phyloP scores from a whole-genome alignment of 495 filamentous ascomycete species.

The Stereocaulon alpinum region DNA sequence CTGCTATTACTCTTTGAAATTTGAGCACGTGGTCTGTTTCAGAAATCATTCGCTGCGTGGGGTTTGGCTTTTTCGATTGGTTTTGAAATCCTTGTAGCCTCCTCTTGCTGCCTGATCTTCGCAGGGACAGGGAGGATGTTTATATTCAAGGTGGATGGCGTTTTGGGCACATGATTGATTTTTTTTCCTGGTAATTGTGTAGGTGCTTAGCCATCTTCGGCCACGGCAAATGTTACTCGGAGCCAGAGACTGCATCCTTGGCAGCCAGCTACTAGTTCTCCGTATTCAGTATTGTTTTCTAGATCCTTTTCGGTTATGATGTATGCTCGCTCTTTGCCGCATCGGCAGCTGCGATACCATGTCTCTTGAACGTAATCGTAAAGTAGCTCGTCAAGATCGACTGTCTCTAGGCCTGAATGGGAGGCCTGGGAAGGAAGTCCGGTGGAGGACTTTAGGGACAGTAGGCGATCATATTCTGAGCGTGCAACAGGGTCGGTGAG shows the following conservation, averaged over 20 bases:
- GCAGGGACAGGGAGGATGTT: neutral
- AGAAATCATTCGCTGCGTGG: neutral
- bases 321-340: constrained; percentile 68
- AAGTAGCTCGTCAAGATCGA: constrained; percentile 73
- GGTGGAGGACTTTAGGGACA: neutral
- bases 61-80: neutral
- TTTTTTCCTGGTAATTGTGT: no score
- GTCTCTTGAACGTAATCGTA: constrained; percentile 36
- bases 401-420: constrained; percentile 51
- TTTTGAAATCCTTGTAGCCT: neutral
- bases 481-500: constrained; percentile 51
- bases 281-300: constrained; percentile 41
- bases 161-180: neutral
- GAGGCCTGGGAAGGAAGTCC: constrained; percentile 10
- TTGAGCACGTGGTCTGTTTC: neutral
- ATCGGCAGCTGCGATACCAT: constrained; percentile 69
- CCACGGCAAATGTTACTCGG: constrained; percentile 52
- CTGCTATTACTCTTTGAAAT: constrained; percentile 3
- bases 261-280: constrained; percentile 55
- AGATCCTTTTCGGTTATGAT: constrained; percentile 59
- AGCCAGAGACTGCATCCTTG: constrained; percentile 62
- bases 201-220: constrained; percentile 30
- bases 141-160: neutral
- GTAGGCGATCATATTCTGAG: constrained; percentile 52
- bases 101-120: neutral